Conservation (phyloP, 1,284 basidiomycete species). For the Crocinoboletus sp. region DNA sequence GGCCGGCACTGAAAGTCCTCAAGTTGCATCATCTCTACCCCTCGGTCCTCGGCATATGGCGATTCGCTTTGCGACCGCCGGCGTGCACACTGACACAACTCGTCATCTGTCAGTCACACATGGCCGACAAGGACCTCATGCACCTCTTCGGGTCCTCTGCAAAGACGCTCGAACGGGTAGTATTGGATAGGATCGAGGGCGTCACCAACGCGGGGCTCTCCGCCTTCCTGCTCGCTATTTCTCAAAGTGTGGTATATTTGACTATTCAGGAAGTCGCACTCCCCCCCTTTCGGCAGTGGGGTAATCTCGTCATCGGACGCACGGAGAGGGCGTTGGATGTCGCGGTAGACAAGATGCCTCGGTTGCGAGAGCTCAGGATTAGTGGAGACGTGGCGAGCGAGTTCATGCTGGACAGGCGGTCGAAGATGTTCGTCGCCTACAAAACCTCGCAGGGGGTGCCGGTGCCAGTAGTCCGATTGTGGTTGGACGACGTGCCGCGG, state of each 20-base stretch:
- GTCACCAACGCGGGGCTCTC: constrained; percentile 21
- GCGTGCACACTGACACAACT: constrained; percentile 21
- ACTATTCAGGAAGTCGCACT: constrained; percentile 17
- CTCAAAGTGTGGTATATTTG: constrained; percentile 13
- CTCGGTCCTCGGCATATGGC: constrained; percentile 7
- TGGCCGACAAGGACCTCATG: constrained; percentile 20
- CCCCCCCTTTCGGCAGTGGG: constrained; percentile 12
- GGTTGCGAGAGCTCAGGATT: constrained; percentile 16
- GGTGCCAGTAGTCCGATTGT: constrained; percentile 17
- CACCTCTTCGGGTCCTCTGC: constrained; percentile 13
- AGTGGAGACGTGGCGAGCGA: constrained; percentile 27
- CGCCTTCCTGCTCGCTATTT: constrained; percentile 14
- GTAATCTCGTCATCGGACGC: constrained; percentile 19
- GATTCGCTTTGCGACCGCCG: constrained; percentile 15
- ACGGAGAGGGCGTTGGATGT: constrained; percentile 20
- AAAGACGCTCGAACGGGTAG: constrained; percentile 19
- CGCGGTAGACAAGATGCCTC: constrained; percentile 17
- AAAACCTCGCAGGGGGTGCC: not conserved
- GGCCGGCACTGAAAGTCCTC: constrained; percentile 11
- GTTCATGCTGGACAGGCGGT: constrained; percentile 22
- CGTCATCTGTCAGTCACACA: constrained; percentile 8
- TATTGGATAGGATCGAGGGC: constrained; percentile 17
- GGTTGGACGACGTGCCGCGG: constrained; percentile 21
- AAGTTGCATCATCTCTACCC: constrained; percentile 15
- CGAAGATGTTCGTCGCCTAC: constrained; percentile 15